Conservation (phyloP, 495 filamentous ascomycete genomes). For the Lasiosphaeria ovina region DNA sequence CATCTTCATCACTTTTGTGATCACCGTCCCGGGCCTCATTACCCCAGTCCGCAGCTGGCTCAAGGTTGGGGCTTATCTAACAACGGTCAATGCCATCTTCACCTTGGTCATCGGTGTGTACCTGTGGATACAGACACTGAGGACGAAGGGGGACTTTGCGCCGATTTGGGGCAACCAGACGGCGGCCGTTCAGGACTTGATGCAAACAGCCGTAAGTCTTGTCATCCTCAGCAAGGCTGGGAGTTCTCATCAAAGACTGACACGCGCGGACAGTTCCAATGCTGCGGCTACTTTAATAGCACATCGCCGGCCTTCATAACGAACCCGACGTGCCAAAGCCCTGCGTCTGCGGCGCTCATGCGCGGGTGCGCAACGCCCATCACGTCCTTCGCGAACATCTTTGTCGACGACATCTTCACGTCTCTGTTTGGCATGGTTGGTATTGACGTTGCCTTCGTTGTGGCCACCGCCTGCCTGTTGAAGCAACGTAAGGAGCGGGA, state of each 20-base stretch:
- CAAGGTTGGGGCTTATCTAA: constrained; percentile 58
- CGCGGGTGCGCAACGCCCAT: constrained; percentile 63
- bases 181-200: constrained; percentile 52
- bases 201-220: constrained; percentile 61
- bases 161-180: constrained; percentile 55
- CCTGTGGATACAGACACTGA: constrained; percentile 69
- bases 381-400: constrained; percentile 61
- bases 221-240: background rate
- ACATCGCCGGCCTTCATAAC: constrained; percentile 62
- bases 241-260: constrained; percentile 15
- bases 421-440: constrained; percentile 73
- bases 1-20: constrained; percentile 53
- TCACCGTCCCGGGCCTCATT: constrained; percentile 60
- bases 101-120: constrained; percentile 63
- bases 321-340: constrained; percentile 59
- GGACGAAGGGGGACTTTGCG: constrained; percentile 55
- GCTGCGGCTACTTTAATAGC: constrained; percentile 71
- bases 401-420: constrained; percentile 71
- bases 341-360: constrained; percentile 62
- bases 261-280: constrained; percentile 55
- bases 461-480: constrained; percentile 65
- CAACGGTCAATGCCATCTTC: constrained; percentile 59
- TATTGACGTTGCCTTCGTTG: constrained; percentile 60
- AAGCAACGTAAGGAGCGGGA: constrained; percentile 70
- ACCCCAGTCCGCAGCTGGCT: constrained; percentile 57